Conservation (phyloP, 2,329 filamentous ascomycete species). For the Fusarium pseudograminearum region DNA sequence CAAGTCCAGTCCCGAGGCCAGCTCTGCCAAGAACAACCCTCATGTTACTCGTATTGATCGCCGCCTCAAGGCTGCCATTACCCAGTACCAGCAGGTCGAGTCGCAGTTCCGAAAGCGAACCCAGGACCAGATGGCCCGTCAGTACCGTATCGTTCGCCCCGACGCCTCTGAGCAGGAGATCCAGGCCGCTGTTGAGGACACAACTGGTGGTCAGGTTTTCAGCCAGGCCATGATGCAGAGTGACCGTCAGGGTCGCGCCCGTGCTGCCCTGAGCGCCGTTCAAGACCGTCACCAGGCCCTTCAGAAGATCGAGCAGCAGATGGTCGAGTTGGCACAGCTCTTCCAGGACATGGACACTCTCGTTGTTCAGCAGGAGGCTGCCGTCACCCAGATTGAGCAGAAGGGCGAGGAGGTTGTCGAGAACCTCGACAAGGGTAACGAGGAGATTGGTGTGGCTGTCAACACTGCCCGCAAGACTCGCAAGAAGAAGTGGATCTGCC, state of each 20-base stretch:
- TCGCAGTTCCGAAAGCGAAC: conserved; percentile 82
- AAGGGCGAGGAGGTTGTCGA: conserved; percentile 87
- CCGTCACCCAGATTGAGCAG: conserved; percentile 84
- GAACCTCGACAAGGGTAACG: conserved; percentile 87
- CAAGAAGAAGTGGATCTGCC: conserved; percentile 97
- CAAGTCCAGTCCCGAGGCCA: conserved; percentile 84
- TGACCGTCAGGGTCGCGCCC: conserved; percentile 83
- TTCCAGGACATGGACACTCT: conserved; percentile 91
- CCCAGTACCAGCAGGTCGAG: conserved; percentile 84
- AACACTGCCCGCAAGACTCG: conserved; percentile 82
- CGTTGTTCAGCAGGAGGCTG: conserved; percentile 86
- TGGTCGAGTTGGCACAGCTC: conserved; percentile 86
- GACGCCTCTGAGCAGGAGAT: conserved; percentile 85
- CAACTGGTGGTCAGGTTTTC: conserved; percentile 82
- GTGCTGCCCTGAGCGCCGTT: conserved; percentile 82
- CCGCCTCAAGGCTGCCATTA: conserved; percentile 82
- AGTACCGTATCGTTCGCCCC: conserved; percentile 89
- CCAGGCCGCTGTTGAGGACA: conserved; percentile 79
- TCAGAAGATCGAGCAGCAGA: conserved; percentile 90
- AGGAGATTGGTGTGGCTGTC: conserved; percentile 84
- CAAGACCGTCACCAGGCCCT: conserved; percentile 87
- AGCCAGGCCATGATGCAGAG: conserved; percentile 86
- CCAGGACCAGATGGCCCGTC: conserved; percentile 85
- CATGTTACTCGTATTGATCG: conserved; percentile 87
- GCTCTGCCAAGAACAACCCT: conserved; percentile 77